Evolutionary conservation across 331 rosid genomes (phyloP), one percentile per base, ranked within the genome.

Genomic region (Pyrus hybrid): DNA sequence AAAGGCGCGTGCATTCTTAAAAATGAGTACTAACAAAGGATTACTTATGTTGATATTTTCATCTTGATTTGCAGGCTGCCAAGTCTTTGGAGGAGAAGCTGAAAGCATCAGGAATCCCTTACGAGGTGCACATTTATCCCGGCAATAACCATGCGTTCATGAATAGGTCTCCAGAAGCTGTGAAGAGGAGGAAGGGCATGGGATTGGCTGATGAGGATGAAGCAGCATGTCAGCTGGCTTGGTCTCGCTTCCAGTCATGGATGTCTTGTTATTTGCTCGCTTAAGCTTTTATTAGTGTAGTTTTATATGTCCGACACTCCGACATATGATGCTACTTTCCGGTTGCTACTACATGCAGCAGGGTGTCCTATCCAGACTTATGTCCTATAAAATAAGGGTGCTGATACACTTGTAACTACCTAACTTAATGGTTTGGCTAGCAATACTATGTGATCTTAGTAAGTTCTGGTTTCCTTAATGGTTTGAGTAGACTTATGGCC

Each of bases 191-290:
- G 85, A 92, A 92, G 87, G 32, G 67, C 83, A 94, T 94, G 99
- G 99, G 89, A 63, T 5, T 92, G 88, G 67, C 86, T 1, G 97
- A 92, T 30, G 90, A 92, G 78, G 96, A 94, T 63, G 93, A 89
- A 70, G 85, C 84, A 8, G 85, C 97, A 2, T 97, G 81, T 56
- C 81, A 86, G 87, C 86, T 92, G 4, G 97, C 97, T 7, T 94
- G 99, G 99, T 90, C 97, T 82, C 97, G 88, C 70, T 92, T 94
- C 77, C 80, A 89, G 76, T 85, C 93, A 8, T 92, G 99, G 99
- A 92, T 94, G 97, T 85, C 92, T 3, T 32, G 69, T 13, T 77
- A 83, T 85, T 80, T 94, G 75, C 75, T 58, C 20, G 78, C 85
- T 43, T 89, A 82, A 67, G 73, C 70, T 67, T 45, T 45, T n/a